Evolutionary conservation across 2,329 filamentous ascomycete species (phyloP).

Genomic region (Fusarium buharicum): DNA sequence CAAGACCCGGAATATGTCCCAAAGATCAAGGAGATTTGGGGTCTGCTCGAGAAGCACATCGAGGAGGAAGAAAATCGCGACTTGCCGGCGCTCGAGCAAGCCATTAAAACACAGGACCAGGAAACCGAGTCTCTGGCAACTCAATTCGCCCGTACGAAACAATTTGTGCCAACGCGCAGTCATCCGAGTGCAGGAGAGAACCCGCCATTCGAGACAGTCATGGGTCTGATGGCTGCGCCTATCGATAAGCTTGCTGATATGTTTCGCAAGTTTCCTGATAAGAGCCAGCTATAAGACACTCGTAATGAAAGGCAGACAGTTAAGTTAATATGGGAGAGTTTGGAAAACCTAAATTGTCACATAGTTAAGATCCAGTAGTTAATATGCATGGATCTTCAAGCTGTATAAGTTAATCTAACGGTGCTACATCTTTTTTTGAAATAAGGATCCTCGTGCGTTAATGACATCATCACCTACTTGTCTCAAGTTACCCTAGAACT

Average conservation of each 20-base stretch:
- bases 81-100: conserved; percentile 59
- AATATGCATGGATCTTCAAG: too few species aligned
- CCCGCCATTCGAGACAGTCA: conserved; percentile 66
- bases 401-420: too few species aligned
- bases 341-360: too few species aligned
- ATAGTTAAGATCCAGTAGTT: too few species aligned
- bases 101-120: conserved; percentile 43
- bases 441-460: too few species aligned
- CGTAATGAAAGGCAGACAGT: too few species aligned
- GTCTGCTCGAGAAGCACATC: conserved; percentile 58
- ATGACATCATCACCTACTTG: too few species aligned
- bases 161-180: conserved; percentile 62
- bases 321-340: too few species aligned
- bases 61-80: conserved; percentile 62
- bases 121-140: conserved; percentile 48
- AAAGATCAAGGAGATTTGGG: conserved; percentile 57
- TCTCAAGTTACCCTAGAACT: too few species aligned
- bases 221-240: conserved; percentile 64
- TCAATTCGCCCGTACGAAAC: conserved; percentile 63
- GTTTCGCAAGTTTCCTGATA: conserved; percentile 60
- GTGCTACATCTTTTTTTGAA: too few species aligned
- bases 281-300: conserved; percentile 2
- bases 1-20: conserved; percentile 55
- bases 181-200: conserved; percentile 62
- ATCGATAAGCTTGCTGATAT: conserved; percentile 66